Base-by-base conservation (phyloP, 2,329 filamentous ascomycete species). In the Stachybotrys chlorohalonatus region DNA sequence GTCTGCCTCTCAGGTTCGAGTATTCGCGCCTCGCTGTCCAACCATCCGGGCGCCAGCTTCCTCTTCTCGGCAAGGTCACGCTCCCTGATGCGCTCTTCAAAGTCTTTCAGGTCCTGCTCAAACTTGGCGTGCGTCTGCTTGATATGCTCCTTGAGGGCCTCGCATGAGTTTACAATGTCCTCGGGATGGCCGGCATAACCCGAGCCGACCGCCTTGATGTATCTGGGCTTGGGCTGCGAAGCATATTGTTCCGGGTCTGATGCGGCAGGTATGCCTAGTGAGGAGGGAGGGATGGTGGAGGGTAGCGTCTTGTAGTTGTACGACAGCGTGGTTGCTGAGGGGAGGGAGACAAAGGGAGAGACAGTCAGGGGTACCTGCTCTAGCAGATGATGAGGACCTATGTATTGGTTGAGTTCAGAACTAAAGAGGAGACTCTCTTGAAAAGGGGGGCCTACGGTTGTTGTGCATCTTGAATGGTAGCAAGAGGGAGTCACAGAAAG, bases 271-370 rank as follows among this genome's bases (percentile, higher is more conserved):
- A 73, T 65, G 54, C 68, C 68, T 24, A 71, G 57, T 31, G 64
- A 60, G 1, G 71, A 70, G 3, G 70, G 64, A 2, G 94, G 93
- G 0, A 97, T 82, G 2, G 90, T 88, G 1, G 90, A 93, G 0
- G 93, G 90, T 66, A 97, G 86, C 11, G 85, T 81, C 68, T 92
- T 93, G 80, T 96, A 97, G 62, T 90, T 95, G 76, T 97, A 97
- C 30, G 94, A 93, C 7, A 99, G 83, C 0, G 92, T 96, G 17
- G 92, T 89, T 31, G 93, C 87, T 32, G 89, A 87, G 11, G 94
- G 94, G 36, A 99, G 86, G 57, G 87, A 88, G 64, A 97, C 84
- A 75, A 96, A 96, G 31, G 94, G 94, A 3, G 93, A 96, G 49
- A 97, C 91, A 52, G 91, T 95, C 54, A 99, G 77, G 32, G 94